Conservation (phyloP, 75 land plant species). For the Isoetes taiwanensis region DNA sequence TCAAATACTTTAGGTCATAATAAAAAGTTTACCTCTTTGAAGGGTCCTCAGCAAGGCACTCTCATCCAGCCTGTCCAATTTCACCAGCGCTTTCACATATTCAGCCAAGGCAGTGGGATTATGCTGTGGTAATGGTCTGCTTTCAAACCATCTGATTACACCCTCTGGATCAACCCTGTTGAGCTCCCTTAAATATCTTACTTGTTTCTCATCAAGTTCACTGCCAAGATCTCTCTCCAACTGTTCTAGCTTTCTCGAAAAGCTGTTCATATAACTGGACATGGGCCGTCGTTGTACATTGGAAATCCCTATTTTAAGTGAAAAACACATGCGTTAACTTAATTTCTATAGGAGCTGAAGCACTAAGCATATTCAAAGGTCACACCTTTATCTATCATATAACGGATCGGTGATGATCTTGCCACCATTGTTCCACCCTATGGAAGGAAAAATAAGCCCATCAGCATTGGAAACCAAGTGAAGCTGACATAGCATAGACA, state of each 20-base stretch:
- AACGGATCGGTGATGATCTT: no score
- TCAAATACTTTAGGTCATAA: no score
- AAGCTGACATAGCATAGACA: no score
- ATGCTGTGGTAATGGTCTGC: constrained; percentile 62
- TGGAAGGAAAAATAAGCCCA: no score
- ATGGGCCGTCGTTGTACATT: constrained; percentile 40
- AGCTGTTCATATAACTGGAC: constrained; percentile 58
- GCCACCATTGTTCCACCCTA: no score
- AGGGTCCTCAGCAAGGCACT: constrained; percentile 72
- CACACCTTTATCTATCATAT: no score
- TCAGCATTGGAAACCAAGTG: no score
- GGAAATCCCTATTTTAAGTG: no score
- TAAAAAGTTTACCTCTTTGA: constrained; percentile 88
- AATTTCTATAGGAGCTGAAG: no score
- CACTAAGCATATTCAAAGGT: no score
- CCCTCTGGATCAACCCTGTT: constrained; percentile 77
- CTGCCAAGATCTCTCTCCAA: constrained; percentile 40
- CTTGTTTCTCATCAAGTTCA: constrained; percentile 21
- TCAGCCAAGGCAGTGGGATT: constrained; percentile 72
- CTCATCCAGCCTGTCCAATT: constrained; percentile 77
- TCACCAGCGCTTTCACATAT: constrained; percentile 87
- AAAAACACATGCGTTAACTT: no score
- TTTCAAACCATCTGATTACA: constrained; percentile 81
- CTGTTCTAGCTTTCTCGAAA: constrained; percentile 50
- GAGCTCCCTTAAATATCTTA: constrained; percentile 49